These are phyloP conservation scores for Acidomyces sp. DNA, from an alignment of 495 filamentous ascomycete species.

Conservation along the genomic window DNA sequence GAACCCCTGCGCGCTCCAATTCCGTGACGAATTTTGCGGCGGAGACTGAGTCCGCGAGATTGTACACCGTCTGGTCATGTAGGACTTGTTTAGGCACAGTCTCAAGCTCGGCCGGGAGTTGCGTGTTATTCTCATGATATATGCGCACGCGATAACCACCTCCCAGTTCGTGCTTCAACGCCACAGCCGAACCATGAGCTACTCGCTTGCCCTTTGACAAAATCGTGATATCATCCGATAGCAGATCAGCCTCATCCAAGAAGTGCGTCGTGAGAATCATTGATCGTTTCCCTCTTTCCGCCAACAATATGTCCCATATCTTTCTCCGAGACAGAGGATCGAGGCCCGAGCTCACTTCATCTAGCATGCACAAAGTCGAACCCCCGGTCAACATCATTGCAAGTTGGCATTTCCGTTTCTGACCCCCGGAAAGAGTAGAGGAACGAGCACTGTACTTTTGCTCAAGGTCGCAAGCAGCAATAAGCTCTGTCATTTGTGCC, in stretches of 20 bases:
- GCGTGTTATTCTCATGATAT: constrained; percentile 35
- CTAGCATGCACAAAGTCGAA: constrained; percentile 70
- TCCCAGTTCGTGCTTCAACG: constrained; percentile 28
- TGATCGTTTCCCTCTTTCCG: constrained; percentile 61
- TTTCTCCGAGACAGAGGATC: constrained; percentile 71
- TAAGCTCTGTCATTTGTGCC: constrained; percentile 43
- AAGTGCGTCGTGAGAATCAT: constrained; percentile 69
- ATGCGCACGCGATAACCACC: constrained; percentile 67
- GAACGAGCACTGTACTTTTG: constrained; percentile 53
- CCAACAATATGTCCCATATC: constrained; percentile 80
- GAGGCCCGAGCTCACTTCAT: constrained; percentile 72
- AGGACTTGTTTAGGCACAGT: constrained; percentile 43
- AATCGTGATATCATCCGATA: constrained; percentile 30
- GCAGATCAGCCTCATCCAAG: constrained; percentile 31
- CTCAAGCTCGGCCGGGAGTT: constrained; percentile 38
- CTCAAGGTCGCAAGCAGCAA: constrained; percentile 54
- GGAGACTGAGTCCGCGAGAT: constrained; percentile 46
- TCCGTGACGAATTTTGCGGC: constrained; percentile 52
- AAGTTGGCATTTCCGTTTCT: constrained; percentile 82
- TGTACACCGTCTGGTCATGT: constrained; percentile 58
- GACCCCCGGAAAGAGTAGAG: constrained; percentile 66
- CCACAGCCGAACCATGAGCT: constrained; percentile 25
- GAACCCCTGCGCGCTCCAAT: constrained; percentile 42
- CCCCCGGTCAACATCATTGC: constrained; percentile 90
- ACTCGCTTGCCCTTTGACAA: constrained; percentile 28